Evolutionary conservation across 257 asterid species (phyloP).

Genomic region (Gardenia jasminoides): DNA sequence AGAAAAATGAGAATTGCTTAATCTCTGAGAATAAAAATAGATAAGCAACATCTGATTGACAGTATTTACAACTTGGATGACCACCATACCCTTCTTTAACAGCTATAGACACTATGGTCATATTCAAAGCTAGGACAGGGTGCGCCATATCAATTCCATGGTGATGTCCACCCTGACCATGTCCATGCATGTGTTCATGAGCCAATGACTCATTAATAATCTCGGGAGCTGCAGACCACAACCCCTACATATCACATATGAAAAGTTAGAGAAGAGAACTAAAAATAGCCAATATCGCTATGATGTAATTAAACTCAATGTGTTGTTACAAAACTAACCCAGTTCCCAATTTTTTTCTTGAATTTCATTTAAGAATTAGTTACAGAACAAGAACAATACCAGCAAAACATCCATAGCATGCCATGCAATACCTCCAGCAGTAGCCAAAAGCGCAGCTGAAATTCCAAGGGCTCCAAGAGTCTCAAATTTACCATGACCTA

Average conservation of each 20-base stretch:
- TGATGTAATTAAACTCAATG: background rate
- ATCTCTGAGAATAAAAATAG: conserved; percentile 1
- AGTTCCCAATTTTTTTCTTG: background rate
- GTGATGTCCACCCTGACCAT: conserved; percentile 57
- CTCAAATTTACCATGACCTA: conserved; percentile 98
- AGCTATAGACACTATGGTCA: conserved; percentile 73
- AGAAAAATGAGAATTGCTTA: background rate
- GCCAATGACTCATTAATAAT: conserved; percentile 48
- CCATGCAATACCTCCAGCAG: conserved; percentile 98
- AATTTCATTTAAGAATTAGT: conserved; percentile 1
- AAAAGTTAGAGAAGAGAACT: background rate
- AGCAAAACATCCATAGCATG: conserved; percentile 75
- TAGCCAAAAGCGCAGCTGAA: conserved; percentile 77
- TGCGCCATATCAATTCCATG: conserved; percentile 92
- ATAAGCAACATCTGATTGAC: background rate
- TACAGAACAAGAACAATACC: conserved; percentile 39
- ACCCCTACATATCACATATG: conserved; percentile 39
- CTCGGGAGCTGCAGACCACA: conserved; percentile 66
- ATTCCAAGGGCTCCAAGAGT: conserved; percentile 94
- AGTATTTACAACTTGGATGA: conserved; percentile 14
- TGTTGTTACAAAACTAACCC: background rate
- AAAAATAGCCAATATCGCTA: background rate
- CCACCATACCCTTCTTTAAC: conserved; percentile 85
- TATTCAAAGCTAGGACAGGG: conserved; percentile 81
- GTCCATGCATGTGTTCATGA: conserved; percentile 46